These are phyloP conservation scores for Murraya paniculata DNA, from an alignment of 345 rosid species.

Conservation along the genomic window DNA sequence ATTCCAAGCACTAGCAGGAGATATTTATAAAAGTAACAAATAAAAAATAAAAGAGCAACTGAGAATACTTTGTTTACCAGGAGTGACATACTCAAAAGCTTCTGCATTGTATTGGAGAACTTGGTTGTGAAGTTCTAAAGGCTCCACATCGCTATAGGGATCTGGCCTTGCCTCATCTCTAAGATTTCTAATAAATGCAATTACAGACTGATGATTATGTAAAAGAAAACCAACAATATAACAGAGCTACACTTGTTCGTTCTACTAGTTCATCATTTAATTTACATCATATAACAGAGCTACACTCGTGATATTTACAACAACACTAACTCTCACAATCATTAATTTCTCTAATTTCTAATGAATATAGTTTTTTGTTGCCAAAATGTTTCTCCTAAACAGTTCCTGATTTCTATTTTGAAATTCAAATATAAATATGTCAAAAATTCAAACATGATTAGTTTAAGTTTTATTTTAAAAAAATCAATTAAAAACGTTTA, in stretches of 20 bases:
- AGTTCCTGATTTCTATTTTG: neutral
- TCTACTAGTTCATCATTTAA: neutral
- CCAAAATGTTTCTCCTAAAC: neutral
- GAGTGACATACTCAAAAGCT: conserved; percentile 82
- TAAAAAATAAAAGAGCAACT: conserved; percentile 19
- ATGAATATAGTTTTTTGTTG: neutral
- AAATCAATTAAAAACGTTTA: too few relatives aligned
- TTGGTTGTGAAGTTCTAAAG: conserved; percentile 54
- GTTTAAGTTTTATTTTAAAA: too few relatives aligned
- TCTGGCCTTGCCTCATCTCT: conserved; percentile 44
- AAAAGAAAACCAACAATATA: neutral
- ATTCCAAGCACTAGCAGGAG: neutral
- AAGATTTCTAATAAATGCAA: conserved; percentile 47
- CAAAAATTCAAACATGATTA: neutral
- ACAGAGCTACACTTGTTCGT: neutral
- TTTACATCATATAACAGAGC: neutral
- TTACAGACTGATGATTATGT: neutral
- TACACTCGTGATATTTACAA: neutral
- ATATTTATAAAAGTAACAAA: neutral
- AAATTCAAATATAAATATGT: neutral
- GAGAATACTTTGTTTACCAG: conserved; percentile 63
- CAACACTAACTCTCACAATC: neutral
- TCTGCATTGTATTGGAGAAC: conserved; percentile 63
- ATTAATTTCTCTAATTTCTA: neutral
- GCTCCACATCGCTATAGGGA: conserved; percentile 36